Conservation (phyloP, 2,329 filamentous ascomycete genomes). For the Hypoxylon sp. region DNA sequence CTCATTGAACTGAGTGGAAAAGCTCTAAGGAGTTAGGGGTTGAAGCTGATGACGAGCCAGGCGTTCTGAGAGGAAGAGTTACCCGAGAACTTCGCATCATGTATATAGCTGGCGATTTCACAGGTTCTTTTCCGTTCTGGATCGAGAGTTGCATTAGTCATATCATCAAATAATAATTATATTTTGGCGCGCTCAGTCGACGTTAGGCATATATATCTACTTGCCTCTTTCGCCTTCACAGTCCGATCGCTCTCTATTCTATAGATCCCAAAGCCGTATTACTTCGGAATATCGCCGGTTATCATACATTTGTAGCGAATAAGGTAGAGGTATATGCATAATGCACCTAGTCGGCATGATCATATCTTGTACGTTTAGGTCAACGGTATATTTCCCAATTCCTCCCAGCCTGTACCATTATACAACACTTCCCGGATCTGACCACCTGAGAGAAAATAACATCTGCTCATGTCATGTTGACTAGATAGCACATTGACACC, state of each 20-base stretch:
- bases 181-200: too few relatives aligned
- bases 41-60: background rate
- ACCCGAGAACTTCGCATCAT: background rate
- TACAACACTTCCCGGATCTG: constrained; percentile 20
- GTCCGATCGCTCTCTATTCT: background rate
- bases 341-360: background rate
- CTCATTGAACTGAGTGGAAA: background rate
- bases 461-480: constrained; percentile 26
- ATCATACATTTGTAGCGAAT: background rate
- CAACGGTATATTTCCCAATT: constrained; percentile 5
- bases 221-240: too few relatives aligned
- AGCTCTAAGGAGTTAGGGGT: background rate
- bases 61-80: background rate
- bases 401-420: constrained; percentile 21
- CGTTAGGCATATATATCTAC: too few relatives aligned
- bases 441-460: constrained; percentile 23
- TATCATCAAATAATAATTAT: background rate
- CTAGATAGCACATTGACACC: constrained; percentile 3
- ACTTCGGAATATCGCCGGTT: background rate
- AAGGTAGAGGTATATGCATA: background rate
- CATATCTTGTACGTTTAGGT: background rate
- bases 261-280: background rate
- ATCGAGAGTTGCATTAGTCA: background rate
- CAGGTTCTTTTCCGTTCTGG: background rate
- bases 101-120: background rate